A percentile compares a stretch with the other conserved stretches of the same genome.
Conservation (phyloP, 495 filamentous ascomycete species). For the Aspergillus mulundensis region DNA sequence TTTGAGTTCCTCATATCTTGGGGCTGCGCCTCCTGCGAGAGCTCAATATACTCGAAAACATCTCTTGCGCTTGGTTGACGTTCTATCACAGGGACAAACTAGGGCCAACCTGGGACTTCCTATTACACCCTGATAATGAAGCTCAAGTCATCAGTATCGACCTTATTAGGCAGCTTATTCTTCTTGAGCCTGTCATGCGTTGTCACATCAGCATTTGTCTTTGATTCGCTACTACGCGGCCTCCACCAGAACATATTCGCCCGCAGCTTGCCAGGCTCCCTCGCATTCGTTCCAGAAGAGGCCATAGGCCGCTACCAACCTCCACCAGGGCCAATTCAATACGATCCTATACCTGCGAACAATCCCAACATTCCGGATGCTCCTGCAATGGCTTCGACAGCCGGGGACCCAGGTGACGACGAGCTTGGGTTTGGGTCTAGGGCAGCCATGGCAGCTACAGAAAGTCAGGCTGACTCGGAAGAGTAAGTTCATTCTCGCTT, state of each 20-base stretch:
- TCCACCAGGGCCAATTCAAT: conserved; percentile 11
- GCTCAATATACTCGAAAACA: background rate
- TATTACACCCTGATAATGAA: conserved; percentile 8
- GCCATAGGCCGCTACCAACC: conserved; percentile 21
- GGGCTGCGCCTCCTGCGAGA: background rate
- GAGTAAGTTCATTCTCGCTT: background rate
- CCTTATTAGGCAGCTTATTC: background rate
- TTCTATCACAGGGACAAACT: background rate
- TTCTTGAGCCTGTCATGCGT: conserved; percentile 9
- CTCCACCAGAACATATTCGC: conserved; percentile 3
- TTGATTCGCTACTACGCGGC: conserved; percentile 4
- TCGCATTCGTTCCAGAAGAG: conserved; percentile 17
- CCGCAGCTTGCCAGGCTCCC: conserved; percentile 19
- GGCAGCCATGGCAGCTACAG: background rate
- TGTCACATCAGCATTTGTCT: conserved; percentile 7
- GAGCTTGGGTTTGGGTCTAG: background rate
- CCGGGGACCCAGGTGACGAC: background rate
- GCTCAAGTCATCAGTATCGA: background rate
- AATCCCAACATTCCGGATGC: background rate
- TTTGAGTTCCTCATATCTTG: background rate
- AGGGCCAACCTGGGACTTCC: background rate
- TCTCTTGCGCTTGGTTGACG: background rate
- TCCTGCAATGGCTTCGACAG: background rate
- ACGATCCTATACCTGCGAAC: background rate
- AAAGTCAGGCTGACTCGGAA: background rate